These are phyloP conservation scores for Thelonectria blattea DNA, from an alignment of 2,329 filamentous ascomycete species.

Conservation along the genomic window DNA sequence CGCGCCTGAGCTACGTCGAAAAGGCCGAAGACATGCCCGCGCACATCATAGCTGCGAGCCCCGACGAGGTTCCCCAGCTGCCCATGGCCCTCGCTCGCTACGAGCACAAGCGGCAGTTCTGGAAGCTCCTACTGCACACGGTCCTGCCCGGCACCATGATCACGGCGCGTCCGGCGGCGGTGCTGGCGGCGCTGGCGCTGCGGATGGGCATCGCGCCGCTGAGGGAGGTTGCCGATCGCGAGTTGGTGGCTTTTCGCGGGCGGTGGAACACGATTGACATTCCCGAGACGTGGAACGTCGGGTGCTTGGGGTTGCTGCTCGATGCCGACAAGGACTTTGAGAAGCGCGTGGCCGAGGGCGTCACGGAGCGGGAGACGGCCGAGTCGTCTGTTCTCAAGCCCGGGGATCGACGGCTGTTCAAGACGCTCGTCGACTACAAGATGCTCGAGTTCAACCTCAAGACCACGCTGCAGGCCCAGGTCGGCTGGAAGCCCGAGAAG, in stretches of 20 bases:
- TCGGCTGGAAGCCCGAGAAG: conserved; percentile 56
- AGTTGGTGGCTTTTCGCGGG: conserved; percentile 48
- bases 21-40: conserved; percentile 49
- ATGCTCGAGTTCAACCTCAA: conserved; percentile 53
- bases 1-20: conserved; percentile 51
- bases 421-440: conserved; percentile 53
- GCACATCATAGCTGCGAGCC: conserved; percentile 46
- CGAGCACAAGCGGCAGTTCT: conserved; percentile 49
- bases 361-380: conserved; percentile 18
- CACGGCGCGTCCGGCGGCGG: conserved; percentile 49
- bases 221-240: conserved; percentile 46
- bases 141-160: conserved; percentile 57
- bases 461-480: conserved; percentile 49
- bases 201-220: conserved; percentile 54
- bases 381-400: conserved; percentile 41
- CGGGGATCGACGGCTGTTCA: conserved; percentile 50
- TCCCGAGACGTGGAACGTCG: conserved; percentile 57
- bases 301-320: conserved; percentile 53
- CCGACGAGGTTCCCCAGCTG: conserved; percentile 48
- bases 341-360: conserved; percentile 35
- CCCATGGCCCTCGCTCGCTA: conserved; percentile 49
- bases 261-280: conserved; percentile 55
- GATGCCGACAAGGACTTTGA: conserved; percentile 51
- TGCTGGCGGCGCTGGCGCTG: conserved; percentile 55
- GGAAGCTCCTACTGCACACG: conserved; percentile 55